Conservation (phyloP, 768 basidiomycete genomes). For the Rhizopogon salebrosus region DNA sequence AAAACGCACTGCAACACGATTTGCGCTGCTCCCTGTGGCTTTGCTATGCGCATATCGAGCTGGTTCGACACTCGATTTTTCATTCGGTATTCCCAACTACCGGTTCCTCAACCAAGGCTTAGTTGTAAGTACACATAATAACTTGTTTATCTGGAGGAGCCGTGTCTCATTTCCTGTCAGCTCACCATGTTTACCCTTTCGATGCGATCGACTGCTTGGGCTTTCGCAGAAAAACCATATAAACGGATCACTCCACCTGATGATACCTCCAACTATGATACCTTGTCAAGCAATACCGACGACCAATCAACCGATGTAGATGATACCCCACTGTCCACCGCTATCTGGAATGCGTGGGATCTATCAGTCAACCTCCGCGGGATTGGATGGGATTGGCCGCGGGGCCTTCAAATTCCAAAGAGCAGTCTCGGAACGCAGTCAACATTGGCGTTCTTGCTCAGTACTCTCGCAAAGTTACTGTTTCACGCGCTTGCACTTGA, state of each 20-base stretch:
- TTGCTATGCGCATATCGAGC: constrained; percentile 40
- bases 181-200: constrained; percentile 18
- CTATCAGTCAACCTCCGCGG: constrained; percentile 19
- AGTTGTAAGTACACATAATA: constrained; percentile 10
- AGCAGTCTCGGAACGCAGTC: constrained; percentile 12
- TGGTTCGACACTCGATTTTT: constrained; percentile 22
- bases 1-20: constrained; percentile 34
- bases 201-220: constrained; percentile 22
- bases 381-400: constrained; percentile 19
- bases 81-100: constrained; percentile 8
- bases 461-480: constrained; percentile 2
- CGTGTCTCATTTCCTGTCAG: constrained; percentile 10
- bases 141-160: background rate
- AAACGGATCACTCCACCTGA: background rate
- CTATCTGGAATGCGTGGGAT: constrained; percentile 23
- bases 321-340: background rate
- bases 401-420: constrained; percentile 8
- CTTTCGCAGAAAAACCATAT: constrained; percentile 6
- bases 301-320: background rate
- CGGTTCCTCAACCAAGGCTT: constrained; percentile 18
- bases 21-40: constrained; percentile 45
- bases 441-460: constrained; percentile 9
- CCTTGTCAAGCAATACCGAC: background rate
- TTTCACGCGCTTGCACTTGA: constrained; percentile 9
- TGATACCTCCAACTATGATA: background rate